Evolutionary conservation across 352 stramenopile genomes (phyloP).

Genomic region (Phytophthora agathidicida): DNA sequence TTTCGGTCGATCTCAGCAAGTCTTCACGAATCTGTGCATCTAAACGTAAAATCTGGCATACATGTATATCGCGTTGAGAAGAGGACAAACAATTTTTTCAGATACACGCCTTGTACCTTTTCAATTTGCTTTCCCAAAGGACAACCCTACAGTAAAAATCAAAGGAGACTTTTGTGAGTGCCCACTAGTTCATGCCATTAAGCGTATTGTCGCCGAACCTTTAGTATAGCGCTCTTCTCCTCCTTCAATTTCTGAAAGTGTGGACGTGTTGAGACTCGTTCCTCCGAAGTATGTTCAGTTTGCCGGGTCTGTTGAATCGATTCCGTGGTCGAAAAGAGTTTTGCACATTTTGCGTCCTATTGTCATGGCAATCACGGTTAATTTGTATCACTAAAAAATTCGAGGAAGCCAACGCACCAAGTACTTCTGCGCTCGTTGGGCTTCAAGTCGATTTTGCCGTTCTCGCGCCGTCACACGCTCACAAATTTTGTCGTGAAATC

Average conservation of each 20-base stretch:
- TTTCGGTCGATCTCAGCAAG: constrained; percentile 39
- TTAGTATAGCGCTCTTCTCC: constrained; percentile 18
- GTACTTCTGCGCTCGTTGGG: constrained; percentile 25
- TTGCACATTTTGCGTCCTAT: constrained; percentile 48
- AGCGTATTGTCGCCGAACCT: constrained; percentile 14
- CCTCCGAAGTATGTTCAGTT: not conserved
- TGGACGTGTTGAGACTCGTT: constrained; percentile 8
- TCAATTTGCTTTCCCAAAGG: constrained; percentile 41
- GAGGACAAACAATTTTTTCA: not conserved
- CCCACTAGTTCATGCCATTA: not conserved
- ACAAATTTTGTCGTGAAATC: constrained; percentile 72
- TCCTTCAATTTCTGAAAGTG: constrained; percentile 25
- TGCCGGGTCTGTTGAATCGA: constrained; percentile 1
- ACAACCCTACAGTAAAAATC: constrained; percentile 19
- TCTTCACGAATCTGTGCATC: constrained; percentile 48
- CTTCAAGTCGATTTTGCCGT: constrained; percentile 40
- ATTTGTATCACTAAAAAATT: not conserved
- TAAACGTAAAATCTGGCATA: constrained; percentile 28
- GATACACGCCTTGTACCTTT: constrained; percentile 26
- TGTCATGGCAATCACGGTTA: not conserved
- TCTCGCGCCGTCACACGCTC: constrained; percentile 54
- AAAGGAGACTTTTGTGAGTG: not conserved
- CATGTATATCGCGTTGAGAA: not conserved
- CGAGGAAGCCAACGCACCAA: constrained; percentile 34
- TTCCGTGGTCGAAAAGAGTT: constrained; percentile 34